Conservation (phyloP, 2,329 filamentous ascomycete genomes). For the Alternaria hordeiaustralica region DNA sequence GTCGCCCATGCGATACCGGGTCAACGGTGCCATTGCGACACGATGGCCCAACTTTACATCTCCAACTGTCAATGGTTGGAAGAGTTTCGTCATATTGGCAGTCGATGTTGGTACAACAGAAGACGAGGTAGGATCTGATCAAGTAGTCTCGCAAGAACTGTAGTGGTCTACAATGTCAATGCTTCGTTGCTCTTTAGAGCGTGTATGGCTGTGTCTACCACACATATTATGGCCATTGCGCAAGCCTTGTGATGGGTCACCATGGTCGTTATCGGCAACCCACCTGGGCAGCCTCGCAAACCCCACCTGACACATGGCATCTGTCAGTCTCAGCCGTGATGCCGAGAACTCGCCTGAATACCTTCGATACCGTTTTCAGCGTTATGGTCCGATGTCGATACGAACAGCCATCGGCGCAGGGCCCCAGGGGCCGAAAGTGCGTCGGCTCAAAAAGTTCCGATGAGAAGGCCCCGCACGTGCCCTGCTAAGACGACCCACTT, state of each 20-base stretch:
- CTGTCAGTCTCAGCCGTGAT: not conserved
- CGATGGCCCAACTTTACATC: constrained; percentile 36
- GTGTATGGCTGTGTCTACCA: not conserved
- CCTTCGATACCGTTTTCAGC: not conserved
- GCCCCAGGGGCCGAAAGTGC: not conserved
- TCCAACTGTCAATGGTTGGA: constrained; percentile 43
- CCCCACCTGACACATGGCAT: not conserved
- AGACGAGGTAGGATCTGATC: not conserved
- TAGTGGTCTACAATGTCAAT: not conserved
- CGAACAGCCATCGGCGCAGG: not conserved
- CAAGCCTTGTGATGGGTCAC: not conserved
- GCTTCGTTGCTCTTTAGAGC: not conserved
- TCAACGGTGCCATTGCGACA: constrained; percentile 44
- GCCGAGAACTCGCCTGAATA: constrained; percentile 4
- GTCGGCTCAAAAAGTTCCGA: constrained; percentile 11
- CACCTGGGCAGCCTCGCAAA: not conserved
- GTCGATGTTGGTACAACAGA: not conserved
- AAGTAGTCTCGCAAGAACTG: not conserved
- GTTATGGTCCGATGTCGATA: not conserved
- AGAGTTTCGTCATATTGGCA: constrained; percentile 34
- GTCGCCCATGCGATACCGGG: constrained; percentile 50
- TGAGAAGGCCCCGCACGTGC: not conserved
- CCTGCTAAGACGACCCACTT: not conserved
- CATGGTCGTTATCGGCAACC: constrained; percentile 1
- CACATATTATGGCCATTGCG: not conserved